Evolutionary conservation across 176 grass and related monocot species (phyloP).

Genomic region (Oropetium thomaeum): DNA sequence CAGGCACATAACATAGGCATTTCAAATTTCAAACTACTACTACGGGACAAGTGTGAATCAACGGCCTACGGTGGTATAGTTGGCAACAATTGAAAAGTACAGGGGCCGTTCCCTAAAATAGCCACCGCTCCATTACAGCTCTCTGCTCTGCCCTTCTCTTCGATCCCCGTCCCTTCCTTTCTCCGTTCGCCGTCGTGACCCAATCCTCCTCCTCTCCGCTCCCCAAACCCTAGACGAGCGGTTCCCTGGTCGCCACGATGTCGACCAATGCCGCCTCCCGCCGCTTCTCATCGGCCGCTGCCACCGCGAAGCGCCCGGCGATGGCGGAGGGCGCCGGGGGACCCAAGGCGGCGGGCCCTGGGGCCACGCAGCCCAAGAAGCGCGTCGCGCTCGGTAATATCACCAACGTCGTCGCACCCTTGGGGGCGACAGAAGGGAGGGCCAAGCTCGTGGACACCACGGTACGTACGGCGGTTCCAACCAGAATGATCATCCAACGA

Average conservation of each 20-base stretch:
- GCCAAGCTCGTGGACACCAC: slow-evolving; percentile 37
- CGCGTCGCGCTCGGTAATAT: slow-evolving; percentile 82
- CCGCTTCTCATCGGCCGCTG: slow-evolving; percentile 35
- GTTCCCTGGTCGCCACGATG: slow-evolving; percentile 21
- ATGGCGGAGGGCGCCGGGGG: slow-evolving; percentile 36
- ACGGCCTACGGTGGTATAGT: neutral
- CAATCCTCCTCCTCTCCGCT: neutral
- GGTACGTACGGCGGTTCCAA: slow-evolving; percentile 21
- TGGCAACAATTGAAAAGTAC: slow-evolving; percentile 25
- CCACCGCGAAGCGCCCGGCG: slow-evolving; percentile 53
- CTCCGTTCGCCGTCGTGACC: neutral
- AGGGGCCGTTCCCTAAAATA: slow-evolving; percentile 29
- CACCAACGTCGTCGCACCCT: slow-evolving; percentile 58
- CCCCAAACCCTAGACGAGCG: neutral
- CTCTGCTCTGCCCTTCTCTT: neutral
- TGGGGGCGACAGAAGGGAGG: no score
- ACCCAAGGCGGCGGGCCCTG: slow-evolving; percentile 20
- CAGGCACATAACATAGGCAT: no score
- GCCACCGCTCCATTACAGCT: neutral
- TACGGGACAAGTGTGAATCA: neutral
- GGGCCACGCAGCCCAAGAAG: slow-evolving; percentile 71
- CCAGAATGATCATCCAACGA: neutral
- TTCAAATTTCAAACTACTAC: slow-evolving; percentile 8
- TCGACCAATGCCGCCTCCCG: slow-evolving; percentile 35
- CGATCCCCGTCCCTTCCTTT: neutral